phyloP scores from a whole-genome alignment of 805 yeast genomes.

The Grigorovia jiainica region DNA sequence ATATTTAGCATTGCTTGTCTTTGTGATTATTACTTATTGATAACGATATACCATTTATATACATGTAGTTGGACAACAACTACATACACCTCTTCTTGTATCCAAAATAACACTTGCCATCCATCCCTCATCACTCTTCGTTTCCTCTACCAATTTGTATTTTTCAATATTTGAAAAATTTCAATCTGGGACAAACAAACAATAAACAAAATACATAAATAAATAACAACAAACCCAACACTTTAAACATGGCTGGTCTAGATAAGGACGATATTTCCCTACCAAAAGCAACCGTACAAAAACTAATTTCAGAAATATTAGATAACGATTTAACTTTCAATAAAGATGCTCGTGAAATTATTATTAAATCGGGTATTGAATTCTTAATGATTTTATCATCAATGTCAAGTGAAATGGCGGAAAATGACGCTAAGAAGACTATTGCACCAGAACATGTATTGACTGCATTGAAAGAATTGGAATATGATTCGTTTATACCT shows the following conservation, averaged over 20 bases:
- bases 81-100: no score
- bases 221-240: not conserved
- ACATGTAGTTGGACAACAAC: no score
- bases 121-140: no score
- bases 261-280: slow-evolving; percentile 18
- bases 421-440: slow-evolving; percentile 90
- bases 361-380: slow-evolving; percentile 93
- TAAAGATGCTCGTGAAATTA: slow-evolving; percentile 88
- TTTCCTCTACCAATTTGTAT: no score
- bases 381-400: slow-evolving; percentile 91
- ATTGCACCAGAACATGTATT: slow-evolving; percentile 94
- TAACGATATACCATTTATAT: no score
- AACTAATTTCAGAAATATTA: slow-evolving; percentile 80
- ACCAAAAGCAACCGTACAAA: slow-evolving; percentile 83
- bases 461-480: slow-evolving; percentile 78
- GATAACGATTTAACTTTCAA: slow-evolving; percentile 84
- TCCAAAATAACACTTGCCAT: no score
- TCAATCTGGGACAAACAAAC: no score
- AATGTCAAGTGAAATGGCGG: slow-evolving; percentile 92
- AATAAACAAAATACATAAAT: not conserved
- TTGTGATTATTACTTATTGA: no score
- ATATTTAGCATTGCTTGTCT: no score
- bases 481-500: slow-evolving; percentile 76
- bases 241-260: slow-evolving; percentile 7
- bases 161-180: no score